Conservation (phyloP, 83 land plant species). For the Picea abies region DNA sequence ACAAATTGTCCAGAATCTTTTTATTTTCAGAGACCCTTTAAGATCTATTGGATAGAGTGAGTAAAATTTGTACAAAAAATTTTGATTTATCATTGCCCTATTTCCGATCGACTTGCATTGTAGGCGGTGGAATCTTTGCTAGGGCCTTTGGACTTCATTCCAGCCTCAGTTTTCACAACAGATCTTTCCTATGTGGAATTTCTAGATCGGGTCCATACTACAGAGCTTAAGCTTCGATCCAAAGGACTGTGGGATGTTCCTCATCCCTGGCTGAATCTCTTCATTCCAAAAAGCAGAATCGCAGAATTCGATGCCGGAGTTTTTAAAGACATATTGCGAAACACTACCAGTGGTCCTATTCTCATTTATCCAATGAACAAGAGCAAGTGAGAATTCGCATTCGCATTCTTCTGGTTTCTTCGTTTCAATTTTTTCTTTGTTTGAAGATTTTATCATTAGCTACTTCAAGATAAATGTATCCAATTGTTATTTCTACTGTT, state of each 20-base stretch:
- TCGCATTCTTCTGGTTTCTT: background rate
- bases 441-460: background rate
- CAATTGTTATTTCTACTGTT: background rate
- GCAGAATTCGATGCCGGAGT: conserved; percentile 55
- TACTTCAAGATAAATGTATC: background rate
- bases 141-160: conserved; percentile 56
- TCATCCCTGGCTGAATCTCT: conserved; percentile 87
- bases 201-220: conserved; percentile 89
- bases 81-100: too few species aligned
- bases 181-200: conserved; percentile 85
- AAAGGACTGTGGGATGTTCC: conserved; percentile 93
- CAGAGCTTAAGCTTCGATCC: conserved; percentile 76
- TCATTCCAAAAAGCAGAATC: conserved; percentile 61
- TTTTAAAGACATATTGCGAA: conserved; percentile 54
- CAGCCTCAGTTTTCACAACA: conserved; percentile 69
- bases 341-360: conserved; percentile 42
- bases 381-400: conserved; percentile 27
- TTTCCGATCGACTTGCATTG: background rate
- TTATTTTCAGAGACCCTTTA: too few species aligned
- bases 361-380: conserved; percentile 43
- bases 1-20: too few species aligned
- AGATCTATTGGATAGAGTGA: background rate
- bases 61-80: too few species aligned
- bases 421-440: background rate
- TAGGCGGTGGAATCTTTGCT: conserved; percentile 75